Evolutionary conservation across 257 asterid genomes (phyloP), one percentile per base, ranked within the genome.

Genomic region (Cruciata laevipes): DNA sequence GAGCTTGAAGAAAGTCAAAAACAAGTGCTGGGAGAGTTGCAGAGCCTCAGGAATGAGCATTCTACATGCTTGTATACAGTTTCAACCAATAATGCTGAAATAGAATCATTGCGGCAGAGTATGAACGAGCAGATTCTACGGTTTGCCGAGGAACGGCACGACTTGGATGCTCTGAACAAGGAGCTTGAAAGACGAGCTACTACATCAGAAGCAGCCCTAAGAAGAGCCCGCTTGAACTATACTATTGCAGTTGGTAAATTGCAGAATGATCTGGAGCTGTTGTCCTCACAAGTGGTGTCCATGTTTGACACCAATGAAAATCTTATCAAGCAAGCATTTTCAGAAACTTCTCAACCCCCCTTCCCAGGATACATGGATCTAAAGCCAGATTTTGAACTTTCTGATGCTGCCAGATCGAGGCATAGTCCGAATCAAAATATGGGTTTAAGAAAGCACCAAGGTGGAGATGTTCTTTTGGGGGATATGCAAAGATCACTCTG

Each of bases 1-100:
- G 99, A 88, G 73, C 92, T 94, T 18, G 99, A 94, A 78, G 99
- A 87, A 80, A 90, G 82, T 83, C 97, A 94, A 86, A 88, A 90
- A 83, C 94, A 83, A 71, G 69, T 87, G 82, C 69, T 88, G 61
- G 90, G 78, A 51, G 99, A 94, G 83, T 73, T 90, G 84, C 97
- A 88, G 83, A 86, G 58, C 78, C 77, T 90, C 72, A 81, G 82
- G 72, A 85, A 80, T 31, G 99, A 90, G 77, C 96, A 90, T 63
- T 76, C 99, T 4, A 82, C 92, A 68, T 94, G 96, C 73, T 74
- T 88, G 53, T 86, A 88, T 75, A 81, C 87, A 11, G 72, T 85
- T 70, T 80, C 99, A 7, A 81, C 85, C 59, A 75, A 73, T 66
- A 80, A 83, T 76, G 82, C 87, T 69, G 96, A 90, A 80, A 76